Conservation (phyloP, 2,329 filamentous ascomycete species). For the Paraconiothyrium brasiliense region DNA sequence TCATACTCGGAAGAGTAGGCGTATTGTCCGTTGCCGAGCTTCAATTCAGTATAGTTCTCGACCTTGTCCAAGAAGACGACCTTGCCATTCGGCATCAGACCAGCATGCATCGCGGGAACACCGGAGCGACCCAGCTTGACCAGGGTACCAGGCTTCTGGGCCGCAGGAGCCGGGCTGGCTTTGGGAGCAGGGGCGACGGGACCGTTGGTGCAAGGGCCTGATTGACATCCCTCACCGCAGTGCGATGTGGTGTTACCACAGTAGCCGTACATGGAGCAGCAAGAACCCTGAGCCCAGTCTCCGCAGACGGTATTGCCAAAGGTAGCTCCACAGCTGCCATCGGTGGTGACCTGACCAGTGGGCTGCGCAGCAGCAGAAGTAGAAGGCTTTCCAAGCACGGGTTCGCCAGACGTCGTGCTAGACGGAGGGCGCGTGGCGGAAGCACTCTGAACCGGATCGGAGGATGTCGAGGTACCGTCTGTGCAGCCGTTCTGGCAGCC, state of each 20-base stretch:
- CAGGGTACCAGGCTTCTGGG: constrained; percentile 58
- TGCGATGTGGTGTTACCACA: constrained; percentile 60
- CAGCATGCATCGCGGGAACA: constrained; percentile 71
- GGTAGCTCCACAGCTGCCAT: constrained; percentile 63
- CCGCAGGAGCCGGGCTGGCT: constrained; percentile 57
- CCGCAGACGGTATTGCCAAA: constrained; percentile 63
- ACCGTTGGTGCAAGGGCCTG: constrained; percentile 59
- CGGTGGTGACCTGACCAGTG: constrained; percentile 53
- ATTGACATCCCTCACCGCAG: constrained; percentile 65
- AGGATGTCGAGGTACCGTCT: constrained; percentile 25
- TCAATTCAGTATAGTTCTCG: constrained; percentile 68
- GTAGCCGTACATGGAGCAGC: constrained; percentile 68
- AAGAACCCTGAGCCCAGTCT: constrained; percentile 62
- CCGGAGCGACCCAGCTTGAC: constrained; percentile 64
- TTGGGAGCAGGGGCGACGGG: constrained; percentile 52
- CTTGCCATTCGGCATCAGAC: constrained; percentile 66
- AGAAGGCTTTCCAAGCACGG: constrained; percentile 48
- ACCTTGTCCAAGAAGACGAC: constrained; percentile 71
- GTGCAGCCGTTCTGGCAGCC: constrained; percentile 54
- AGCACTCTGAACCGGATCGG: constrained; percentile 20
- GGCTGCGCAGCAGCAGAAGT: constrained; percentile 27
- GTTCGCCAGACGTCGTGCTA: constrained; percentile 46
- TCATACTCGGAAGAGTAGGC: constrained; percentile 70
- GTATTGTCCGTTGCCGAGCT: constrained; percentile 62
- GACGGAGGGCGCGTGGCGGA: constrained; percentile 41